Base-by-base conservation (phyloP, 306 rosid species). In the Crotalaria pallida region DNA sequence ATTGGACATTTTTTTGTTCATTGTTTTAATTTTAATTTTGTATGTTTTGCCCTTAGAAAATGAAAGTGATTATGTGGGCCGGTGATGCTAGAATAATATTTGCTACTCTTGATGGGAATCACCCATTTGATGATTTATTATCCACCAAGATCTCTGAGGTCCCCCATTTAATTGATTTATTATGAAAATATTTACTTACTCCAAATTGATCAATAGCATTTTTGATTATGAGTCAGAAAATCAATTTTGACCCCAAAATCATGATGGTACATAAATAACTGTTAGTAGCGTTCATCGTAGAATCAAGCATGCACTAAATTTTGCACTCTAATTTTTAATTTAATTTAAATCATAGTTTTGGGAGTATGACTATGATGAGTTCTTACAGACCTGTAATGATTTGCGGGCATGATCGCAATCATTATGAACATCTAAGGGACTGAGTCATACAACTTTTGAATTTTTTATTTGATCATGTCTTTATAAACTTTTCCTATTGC, bases 81-180 rank as follows among this genome's bases (percentile, higher is more conserved):
- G 3, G 45, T 82, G 83, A 78, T 82, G 83, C 9, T 50, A 65
- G 18, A 24, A 51, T 22, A 34, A 75, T 82, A 78, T 82, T 78
- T 82, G 83, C 83, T 82, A 78, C 83, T 82, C 81, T 82, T 82
- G 86, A 82, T 78, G 86, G 81, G 65, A 31, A 16, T 2, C 2
- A 0, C 67, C 82, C 77, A 67, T 48, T 69, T 82, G 83, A 78
- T 74, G 86, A 74, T 49, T 69, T 0, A 24, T 10, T n/a, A 8
- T 55, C 80, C 86, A 82, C 86, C 86, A 77, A 82, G 86, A 82
- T 82, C 86, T 74, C 83, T 82, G 86, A 82, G 85, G 82, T 77
- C 43, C 26, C 10, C 16, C n/a, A n/a, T n/a, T n/a, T n/a, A n/a
- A 11, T 13, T 2, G 44, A 4, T 45, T 2, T 65, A 5, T 47